Evolutionary conservation across 2,329 filamentous ascomycete genomes (phyloP).

Genomic region (Aspergillus uvarum): DNA sequence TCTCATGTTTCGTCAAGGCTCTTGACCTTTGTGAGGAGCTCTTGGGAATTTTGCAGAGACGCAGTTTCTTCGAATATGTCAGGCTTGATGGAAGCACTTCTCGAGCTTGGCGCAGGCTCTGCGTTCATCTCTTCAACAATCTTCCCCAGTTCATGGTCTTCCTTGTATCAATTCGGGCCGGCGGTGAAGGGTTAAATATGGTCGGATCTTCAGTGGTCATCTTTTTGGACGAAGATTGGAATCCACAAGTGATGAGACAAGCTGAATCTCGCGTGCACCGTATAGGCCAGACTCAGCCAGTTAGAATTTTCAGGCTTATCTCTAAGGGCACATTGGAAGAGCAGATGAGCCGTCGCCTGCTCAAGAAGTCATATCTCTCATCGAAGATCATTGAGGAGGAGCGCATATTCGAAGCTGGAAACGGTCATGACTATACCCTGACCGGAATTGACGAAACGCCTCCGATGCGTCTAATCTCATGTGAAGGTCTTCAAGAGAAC

Average conservation of each 20-base stretch:
- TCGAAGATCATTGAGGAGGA: conserved; percentile 57
- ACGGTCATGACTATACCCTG: background rate
- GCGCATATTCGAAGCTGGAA: background rate
- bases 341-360: conserved; percentile 58
- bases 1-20: conserved; percentile 55
- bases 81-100: conserved; percentile 53
- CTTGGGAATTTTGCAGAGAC: conserved; percentile 45
- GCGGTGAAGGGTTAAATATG: conserved; percentile 57
- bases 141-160: conserved; percentile 53
- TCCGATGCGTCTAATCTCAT: background rate
- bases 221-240: conserved; percentile 59
- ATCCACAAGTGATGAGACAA: conserved; percentile 55
- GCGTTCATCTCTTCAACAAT: conserved; percentile 55
- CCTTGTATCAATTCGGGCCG: conserved; percentile 56
- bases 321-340: conserved; percentile 59
- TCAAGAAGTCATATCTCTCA: conserved; percentile 63
- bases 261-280: conserved; percentile 57
- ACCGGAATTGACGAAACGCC: background rate
- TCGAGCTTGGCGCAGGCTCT: conserved; percentile 52
- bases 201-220: conserved; percentile 56
- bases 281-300: conserved; percentile 55
- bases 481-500: background rate
- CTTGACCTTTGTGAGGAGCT: conserved; percentile 56
- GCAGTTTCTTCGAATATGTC: conserved; percentile 46
- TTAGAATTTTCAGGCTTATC: conserved; percentile 58